Evolutionary conservation across 225 moss, liverwort and hornwort species (phyloP).

Genomic region (Pseudisothecium myosuroides): DNA sequence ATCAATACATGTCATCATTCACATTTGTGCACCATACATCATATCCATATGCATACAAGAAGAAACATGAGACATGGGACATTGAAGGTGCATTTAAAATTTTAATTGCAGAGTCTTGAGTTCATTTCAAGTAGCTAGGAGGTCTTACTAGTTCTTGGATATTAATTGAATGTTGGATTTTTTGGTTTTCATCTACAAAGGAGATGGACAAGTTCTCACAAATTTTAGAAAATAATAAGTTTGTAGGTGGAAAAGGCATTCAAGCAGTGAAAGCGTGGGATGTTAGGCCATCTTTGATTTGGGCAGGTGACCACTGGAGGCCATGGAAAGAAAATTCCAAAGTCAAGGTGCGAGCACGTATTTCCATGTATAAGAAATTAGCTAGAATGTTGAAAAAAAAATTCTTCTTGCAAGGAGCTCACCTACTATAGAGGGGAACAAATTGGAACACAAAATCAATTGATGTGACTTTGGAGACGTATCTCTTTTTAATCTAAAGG

Average conservation of each 20-base stretch:
- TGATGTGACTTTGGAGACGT: background rate
- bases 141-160: background rate
- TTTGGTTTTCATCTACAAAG: background rate
- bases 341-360: background rate
- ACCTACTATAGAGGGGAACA: background rate
- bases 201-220: background rate
- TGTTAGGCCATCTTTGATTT: constrained; percentile 15
- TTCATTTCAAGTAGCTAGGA: background rate
- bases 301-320: constrained; percentile 2
- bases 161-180: background rate
- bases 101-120: background rate
- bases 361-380: background rate
- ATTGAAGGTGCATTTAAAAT: background rate
- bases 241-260: background rate
- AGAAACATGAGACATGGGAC: background rate
- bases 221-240: background rate
- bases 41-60: background rate
- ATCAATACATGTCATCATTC: background rate
- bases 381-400: background rate
- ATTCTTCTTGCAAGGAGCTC: background rate
- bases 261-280: background rate
- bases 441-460: background rate
- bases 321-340: background rate
- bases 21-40: background rate
- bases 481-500: background rate